These are phyloP conservation scores for Mrakia hoshinonis DNA, from an alignment of 768 basidiomycete genomes.

Conservation along the genomic window DNA sequence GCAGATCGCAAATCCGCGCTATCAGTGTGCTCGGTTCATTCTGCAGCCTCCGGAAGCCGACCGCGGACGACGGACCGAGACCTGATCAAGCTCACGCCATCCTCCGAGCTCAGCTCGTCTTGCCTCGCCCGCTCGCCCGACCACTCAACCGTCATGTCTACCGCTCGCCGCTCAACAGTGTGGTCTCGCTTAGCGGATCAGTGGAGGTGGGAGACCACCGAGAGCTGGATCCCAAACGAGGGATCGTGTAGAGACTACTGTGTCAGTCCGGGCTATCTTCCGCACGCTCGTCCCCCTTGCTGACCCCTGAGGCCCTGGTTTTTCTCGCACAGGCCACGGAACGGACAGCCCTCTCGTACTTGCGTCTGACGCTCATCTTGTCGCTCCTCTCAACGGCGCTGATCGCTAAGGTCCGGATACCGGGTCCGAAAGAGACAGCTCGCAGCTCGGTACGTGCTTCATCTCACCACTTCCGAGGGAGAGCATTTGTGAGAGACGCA, in stretches of 20 bases:
- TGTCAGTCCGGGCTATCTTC: background rate
- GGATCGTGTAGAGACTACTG: background rate
- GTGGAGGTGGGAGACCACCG: conserved; percentile 9
- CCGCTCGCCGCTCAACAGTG: background rate
- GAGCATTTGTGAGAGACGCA: background rate
- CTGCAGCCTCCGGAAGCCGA: too few relatives aligned
- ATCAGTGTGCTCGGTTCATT: too few relatives aligned
- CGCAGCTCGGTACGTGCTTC: background rate
- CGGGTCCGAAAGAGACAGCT: background rate
- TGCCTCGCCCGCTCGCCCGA: background rate
- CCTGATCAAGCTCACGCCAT: too few relatives aligned
- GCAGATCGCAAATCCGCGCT: too few relatives aligned
- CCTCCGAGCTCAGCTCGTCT: background rate
- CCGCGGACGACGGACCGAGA: too few relatives aligned
- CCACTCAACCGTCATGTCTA: background rate
- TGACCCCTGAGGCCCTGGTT: background rate
- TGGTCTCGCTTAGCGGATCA: background rate
- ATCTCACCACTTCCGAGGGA: background rate
- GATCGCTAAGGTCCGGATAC: conserved; percentile 1
- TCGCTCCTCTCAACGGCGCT: background rate
- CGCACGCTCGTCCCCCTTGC: background rate
- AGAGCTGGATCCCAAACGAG: background rate
- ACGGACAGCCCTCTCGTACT: background rate
- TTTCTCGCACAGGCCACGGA: background rate
- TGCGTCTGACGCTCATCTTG: conserved; percentile 3